These are phyloP conservation scores for Cercospora canescens DNA, from an alignment of 2,329 filamentous ascomycete genomes.

Conservation along the genomic window DNA sequence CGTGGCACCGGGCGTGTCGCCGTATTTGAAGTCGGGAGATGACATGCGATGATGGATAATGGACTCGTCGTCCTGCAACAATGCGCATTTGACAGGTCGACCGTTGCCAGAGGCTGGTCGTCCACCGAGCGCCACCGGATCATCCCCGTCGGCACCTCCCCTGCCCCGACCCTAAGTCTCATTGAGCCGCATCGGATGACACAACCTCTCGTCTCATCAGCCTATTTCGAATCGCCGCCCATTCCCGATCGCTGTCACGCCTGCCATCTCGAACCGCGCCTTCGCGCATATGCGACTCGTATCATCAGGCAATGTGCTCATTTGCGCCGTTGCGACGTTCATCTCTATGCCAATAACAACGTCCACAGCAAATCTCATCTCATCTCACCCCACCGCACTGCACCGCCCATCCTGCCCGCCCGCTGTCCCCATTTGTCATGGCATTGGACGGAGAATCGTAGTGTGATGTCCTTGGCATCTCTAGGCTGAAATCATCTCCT, in stretches of 20 bases:
- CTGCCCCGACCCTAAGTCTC: not conserved
- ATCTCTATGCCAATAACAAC: not conserved
- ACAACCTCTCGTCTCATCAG: not conserved
- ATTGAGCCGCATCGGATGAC: not conserved
- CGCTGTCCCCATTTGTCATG: not conserved
- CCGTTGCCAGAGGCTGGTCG: not conserved
- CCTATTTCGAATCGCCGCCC: not conserved
- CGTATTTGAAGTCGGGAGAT: not conserved
- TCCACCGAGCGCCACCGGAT: not conserved
- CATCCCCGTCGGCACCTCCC: not conserved
- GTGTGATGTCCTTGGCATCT: not conserved
- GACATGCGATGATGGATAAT: too few species aligned
- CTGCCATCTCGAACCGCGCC: not conserved
- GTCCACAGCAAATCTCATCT: not conserved
- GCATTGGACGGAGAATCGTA: not conserved
- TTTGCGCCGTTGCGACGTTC: not conserved
- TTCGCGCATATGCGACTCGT: not conserved
- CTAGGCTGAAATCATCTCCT: not conserved
- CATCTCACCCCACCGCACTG: too few species aligned
- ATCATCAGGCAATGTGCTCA: too few species aligned
- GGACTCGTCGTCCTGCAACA: not conserved
- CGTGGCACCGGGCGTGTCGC: not conserved
- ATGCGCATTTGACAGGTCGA: not conserved
- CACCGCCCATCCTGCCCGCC: not conserved
- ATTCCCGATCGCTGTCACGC: not conserved